Evolutionary conservation across 192 early-diverging fungal genomes (phyloP).

Genomic region (Coemansia sp.): DNA sequence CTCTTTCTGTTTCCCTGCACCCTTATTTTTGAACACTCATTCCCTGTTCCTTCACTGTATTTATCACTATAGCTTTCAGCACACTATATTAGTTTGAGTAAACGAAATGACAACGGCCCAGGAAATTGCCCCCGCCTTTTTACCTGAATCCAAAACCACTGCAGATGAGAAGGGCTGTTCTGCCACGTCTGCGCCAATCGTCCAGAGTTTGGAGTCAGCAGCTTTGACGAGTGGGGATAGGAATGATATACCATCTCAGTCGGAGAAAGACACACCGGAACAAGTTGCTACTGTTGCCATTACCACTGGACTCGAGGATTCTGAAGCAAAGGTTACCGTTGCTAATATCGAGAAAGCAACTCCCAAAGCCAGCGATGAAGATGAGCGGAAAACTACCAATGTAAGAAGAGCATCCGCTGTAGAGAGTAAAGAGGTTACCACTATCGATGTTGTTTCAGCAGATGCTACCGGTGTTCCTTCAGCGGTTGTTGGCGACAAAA

Average conservation of each 20-base stretch:
- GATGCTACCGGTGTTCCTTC: not conserved
- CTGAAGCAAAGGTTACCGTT: not conserved
- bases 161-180: slow-evolving; percentile 1
- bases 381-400: not conserved
- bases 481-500: not conserved
- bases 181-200: not conserved
- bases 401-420: not conserved
- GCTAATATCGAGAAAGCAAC: not conserved
- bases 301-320: not conserved
- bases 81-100: slow-evolving; percentile 10
- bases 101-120: not conserved
- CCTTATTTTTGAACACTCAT: not conserved
- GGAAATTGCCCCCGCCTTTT: not conserved
- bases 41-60: not conserved
- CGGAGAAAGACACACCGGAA: not conserved
- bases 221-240: not conserved
- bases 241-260: not conserved
- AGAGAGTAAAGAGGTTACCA: not conserved
- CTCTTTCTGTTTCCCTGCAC: not conserved
- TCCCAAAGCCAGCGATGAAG: not conserved
- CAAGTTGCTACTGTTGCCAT: not conserved
- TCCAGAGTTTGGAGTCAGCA: not conserved
- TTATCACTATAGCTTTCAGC: not conserved
- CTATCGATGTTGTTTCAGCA: not conserved
- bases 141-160: not conserved